Percentiles rank a stretch among this genome's conserved stretches.
Conservation (phyloP, 345 rosid species). For the Psidium friedrichsthalianum region DNA sequence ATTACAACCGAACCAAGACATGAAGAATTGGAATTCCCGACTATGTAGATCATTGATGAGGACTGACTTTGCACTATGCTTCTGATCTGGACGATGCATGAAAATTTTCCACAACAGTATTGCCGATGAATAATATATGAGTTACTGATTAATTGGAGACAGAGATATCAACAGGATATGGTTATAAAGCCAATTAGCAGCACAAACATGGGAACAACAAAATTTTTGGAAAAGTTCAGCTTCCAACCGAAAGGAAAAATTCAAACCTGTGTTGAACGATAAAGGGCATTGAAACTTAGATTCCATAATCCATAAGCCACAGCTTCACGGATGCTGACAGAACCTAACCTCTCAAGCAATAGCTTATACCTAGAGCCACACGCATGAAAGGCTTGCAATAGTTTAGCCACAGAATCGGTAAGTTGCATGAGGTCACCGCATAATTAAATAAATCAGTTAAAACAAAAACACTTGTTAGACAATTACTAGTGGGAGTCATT, state of each 20-base stretch:
- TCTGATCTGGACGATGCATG: neutral
- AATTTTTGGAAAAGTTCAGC: neutral
- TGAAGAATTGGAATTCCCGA: neutral
- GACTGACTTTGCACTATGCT: neutral
- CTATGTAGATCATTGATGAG: neutral
- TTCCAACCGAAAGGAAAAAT: neutral
- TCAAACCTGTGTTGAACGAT: slow-evolving; percentile 39
- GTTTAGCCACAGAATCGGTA: neutral
- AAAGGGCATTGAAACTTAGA: slow-evolving; percentile 32
- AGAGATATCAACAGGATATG: neutral
- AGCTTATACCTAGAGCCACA: slow-evolving; percentile 30
- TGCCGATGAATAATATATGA: neutral
- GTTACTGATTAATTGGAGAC: neutral
- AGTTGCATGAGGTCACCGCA: neutral
- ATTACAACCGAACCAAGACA: neutral
- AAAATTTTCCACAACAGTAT: neutral
- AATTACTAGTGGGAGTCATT: slow-evolving; percentile 10
- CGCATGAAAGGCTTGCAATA: neutral
- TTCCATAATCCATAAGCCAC: slow-evolving; percentile 34
- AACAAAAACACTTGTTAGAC: neutral
- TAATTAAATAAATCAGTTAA: neutral
- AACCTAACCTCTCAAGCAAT: slow-evolving; percentile 32
- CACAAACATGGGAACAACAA: neutral
- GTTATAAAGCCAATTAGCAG: neutral
- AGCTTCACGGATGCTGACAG: slow-evolving; percentile 22